Evolutionary conservation across 768 basidiomycete genomes (phyloP).

Genomic region (Tulasnella sp.): DNA sequence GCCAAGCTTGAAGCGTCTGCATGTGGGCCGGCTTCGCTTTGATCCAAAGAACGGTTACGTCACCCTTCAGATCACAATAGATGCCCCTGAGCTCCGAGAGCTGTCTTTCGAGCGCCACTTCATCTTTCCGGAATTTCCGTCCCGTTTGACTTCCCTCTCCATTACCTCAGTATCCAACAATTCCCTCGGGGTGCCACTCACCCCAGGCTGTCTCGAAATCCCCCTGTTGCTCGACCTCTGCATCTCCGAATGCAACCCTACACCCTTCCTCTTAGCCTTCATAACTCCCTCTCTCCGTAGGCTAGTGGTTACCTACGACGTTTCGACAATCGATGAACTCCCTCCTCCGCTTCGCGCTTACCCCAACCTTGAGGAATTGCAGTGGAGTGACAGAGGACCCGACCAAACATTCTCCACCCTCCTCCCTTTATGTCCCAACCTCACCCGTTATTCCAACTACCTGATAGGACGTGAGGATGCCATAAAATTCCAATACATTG

Average conservation of each 20-base stretch:
- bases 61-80: not conserved
- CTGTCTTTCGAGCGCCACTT: not conserved
- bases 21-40: not conserved
- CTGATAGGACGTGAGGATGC: not conserved
- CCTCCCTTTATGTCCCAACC: not conserved
- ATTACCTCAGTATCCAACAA: not conserved
- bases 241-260: not conserved
- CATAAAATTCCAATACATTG: not conserved
- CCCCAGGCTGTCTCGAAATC: not conserved
- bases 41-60: not conserved
- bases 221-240: not conserved
- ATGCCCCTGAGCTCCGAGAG: not conserved
- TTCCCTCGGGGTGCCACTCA: not conserved
- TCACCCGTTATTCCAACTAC: not conserved
- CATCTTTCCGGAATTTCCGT: not conserved
- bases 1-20: not conserved
- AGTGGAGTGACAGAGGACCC: not conserved
- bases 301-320: not conserved
- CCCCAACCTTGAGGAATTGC: not conserved
- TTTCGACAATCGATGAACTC: not conserved
- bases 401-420: not conserved
- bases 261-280: not conserved
- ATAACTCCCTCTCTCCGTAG: not conserved
- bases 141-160: not conserved
- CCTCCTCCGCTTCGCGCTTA: not conserved